Base-by-base conservation (phyloP, 352 stramenopile genomes). In the Pythium aphanidermatum region DNA sequence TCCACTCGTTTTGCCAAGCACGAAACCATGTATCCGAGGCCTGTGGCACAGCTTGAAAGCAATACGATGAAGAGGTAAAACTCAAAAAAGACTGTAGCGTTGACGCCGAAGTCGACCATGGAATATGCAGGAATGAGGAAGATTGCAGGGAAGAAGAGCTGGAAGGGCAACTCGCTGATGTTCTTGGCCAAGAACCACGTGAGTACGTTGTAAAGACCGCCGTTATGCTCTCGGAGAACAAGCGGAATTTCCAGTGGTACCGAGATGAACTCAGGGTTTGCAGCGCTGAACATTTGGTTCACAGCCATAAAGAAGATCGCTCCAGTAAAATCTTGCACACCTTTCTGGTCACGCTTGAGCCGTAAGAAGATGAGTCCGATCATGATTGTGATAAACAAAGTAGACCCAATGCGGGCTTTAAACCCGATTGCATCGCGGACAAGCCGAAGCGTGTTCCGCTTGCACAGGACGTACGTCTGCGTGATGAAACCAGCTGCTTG, bases 271-370 rank as follows among this genome's bases (percentile, higher is more conserved):
- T 66, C 55, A 6, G 60, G 55, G 39, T 66, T 70, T 16, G 60
- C 58, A 5, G 51, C 56, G 26, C 55, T 60, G 30, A 60, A 60
- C 20, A 52, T n/a, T 11, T 40, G 38, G 31, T 60, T 60, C 19
- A 60, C 51, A 8, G 43, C 42, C 19, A 60, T 53, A 37, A 60
- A 60, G 58, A 81, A 83, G 46, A 80, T 77, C 8, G 52, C 53
- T 19, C 71, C 68, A 1, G 58, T 35, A 35, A 74, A 76, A 41
- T 78, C 75, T 40, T 83, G 71, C 25, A 79, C 73, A 2, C 71
- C 65, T 19, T 78, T 58, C 32, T 76, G 63, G 20, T 77, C 24
- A 8, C 69, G 44, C 8, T 80, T 64, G n/a, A 80, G 57, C 31
- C 56, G 45, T 3, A 61, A 29, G 46, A 61, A 61, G 38, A 61